phyloP scores from a whole-genome alignment of 106 monocot species.

The Allium fistulosum region DNA sequence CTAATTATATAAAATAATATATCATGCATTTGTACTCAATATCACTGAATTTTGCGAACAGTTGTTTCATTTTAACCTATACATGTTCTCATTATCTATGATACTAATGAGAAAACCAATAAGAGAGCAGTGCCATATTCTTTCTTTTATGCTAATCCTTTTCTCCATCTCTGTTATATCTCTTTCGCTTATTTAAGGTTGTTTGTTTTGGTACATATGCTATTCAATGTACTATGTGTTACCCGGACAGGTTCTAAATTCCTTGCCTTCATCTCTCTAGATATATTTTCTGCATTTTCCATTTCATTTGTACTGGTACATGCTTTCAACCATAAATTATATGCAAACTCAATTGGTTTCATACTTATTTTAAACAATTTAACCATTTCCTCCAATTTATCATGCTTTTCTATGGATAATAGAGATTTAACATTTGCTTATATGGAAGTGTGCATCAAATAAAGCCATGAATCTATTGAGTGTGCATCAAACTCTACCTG shows the following conservation, averaged over 20 bases:
- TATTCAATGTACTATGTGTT: conserved; percentile 64
- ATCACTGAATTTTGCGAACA: conserved; percentile 64
- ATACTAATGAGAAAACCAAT: conserved; percentile 50
- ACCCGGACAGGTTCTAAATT: conserved; percentile 56
- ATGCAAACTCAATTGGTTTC: conserved; percentile 60
- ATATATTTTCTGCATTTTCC: conserved; percentile 42
- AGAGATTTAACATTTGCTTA: conserved; percentile 79
- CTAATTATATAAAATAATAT: conserved; percentile 56
- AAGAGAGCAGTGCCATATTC: conserved; percentile 54
- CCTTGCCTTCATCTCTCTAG: conserved; percentile 47
- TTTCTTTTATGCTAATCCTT: conserved; percentile 37
- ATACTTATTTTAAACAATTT: conserved; percentile 58
- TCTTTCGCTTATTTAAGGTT: conserved; percentile 31
- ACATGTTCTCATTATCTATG: conserved; percentile 36
- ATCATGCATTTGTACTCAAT: conserved; percentile 74
- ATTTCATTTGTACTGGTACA: conserved; percentile 37
- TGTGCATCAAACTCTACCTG: no score
- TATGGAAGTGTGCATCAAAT: conserved; percentile 61
- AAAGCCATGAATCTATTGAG: conserved; percentile 32
- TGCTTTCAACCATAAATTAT: conserved; percentile 58
- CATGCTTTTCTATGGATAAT: conserved; percentile 33
- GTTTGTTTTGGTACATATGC: conserved; percentile 47
- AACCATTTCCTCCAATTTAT: conserved; percentile 46
- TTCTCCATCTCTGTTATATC: conserved; percentile 69
- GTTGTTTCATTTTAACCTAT: conserved; percentile 64